Evolutionary conservation across 2,329 filamentous ascomycete species (phyloP).

Genomic region (Sclerotinia spermophila): DNA sequence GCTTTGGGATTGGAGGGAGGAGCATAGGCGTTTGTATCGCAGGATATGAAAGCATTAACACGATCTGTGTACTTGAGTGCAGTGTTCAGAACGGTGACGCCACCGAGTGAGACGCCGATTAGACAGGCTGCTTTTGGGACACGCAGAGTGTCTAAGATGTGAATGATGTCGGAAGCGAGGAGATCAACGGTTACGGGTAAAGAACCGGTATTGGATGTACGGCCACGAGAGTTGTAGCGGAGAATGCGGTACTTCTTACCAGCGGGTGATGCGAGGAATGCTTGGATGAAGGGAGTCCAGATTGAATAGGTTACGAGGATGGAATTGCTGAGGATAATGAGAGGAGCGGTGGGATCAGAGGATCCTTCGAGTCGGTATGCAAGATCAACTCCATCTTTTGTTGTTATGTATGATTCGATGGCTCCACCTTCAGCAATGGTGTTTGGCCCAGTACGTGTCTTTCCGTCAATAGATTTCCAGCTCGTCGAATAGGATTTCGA

Average conservation of each 20-base stretch:
- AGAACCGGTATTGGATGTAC: slow-evolving; percentile 24
- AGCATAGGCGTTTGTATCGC: slow-evolving; percentile 73
- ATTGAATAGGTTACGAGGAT: slow-evolving; percentile 74
- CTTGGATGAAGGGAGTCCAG: slow-evolving; percentile 69
- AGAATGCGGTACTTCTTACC: slow-evolving; percentile 61
- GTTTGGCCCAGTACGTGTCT: slow-evolving; percentile 35
- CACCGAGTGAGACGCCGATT: slow-evolving; percentile 77
- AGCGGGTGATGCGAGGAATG: slow-evolving; percentile 30
- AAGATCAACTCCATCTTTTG: slow-evolving; percentile 63
- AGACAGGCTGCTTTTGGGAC: slow-evolving; percentile 63
- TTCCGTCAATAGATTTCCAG: slow-evolving; percentile 48
- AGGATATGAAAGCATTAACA: slow-evolving; percentile 62
- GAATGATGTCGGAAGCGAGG: slow-evolving; percentile 63
- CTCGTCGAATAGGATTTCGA: slow-evolving; percentile 12
- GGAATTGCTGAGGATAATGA: slow-evolving; percentile 74
- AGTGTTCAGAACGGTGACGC: slow-evolving; percentile 71
- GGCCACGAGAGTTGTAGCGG: slow-evolving; percentile 72
- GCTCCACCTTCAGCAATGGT: slow-evolving; percentile 47
- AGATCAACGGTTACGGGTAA: slow-evolving; percentile 44
- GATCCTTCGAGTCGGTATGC: slow-evolving; percentile 75
- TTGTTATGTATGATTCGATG: slow-evolving; percentile 65
- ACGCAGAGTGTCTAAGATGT: slow-evolving; percentile 65
- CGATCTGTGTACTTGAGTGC: slow-evolving; percentile 62
- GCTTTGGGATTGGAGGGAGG: slow-evolving; percentile 72
- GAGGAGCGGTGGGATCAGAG: slow-evolving; percentile 60